Evolutionary conservation across 306 rosid species (phyloP), one percentile per base, ranked within the genome.

Genomic region (Cucurbita pepo): DNA sequence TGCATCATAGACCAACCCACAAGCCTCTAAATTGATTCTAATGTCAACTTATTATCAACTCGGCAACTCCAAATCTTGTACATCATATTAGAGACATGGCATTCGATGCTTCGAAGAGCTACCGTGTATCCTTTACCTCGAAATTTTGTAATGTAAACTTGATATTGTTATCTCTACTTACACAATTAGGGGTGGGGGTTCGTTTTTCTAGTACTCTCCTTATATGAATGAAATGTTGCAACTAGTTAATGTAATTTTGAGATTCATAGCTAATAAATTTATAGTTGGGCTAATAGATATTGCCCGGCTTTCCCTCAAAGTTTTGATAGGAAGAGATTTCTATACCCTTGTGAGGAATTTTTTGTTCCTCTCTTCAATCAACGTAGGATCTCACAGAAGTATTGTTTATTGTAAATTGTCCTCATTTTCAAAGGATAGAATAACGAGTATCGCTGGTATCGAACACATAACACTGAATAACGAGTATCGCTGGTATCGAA

Each of bases 1-100:
- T 94, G 97, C 91, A 80, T 87, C 82, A 81, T 37, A 69, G 72
- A 65, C 56, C 40, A 40, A 30, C 74, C 8, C 53, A 41, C 4
- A 8, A 3, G 22, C 41, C 16, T 40, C 30, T 40, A 41, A 40
- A 21, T 40, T 43, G 15, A 45, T 64, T 21, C 7, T 10, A 64
- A 41, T 5, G 10, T 16, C 50, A 2, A 64, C 16, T n/a, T 10
- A n/a, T 60, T 37, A 37, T 15, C 25, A 0, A 4, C 54, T 50
- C 18, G 0, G 55, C 53, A 44, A 44, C 55, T 43, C 71, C 54
- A 66, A 43, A 67, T 67, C 72, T 67, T 67, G 56, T 67, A 67
- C 41, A 67, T 67, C 22, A 43, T 67, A 63, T 63, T 14, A 63
- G 52, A 38, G 34, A 9, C 13, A 2, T 41, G 30, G 36, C 69